Conservation (phyloP, 805 yeast genomes). For the Sungouiella blattae region DNA sequence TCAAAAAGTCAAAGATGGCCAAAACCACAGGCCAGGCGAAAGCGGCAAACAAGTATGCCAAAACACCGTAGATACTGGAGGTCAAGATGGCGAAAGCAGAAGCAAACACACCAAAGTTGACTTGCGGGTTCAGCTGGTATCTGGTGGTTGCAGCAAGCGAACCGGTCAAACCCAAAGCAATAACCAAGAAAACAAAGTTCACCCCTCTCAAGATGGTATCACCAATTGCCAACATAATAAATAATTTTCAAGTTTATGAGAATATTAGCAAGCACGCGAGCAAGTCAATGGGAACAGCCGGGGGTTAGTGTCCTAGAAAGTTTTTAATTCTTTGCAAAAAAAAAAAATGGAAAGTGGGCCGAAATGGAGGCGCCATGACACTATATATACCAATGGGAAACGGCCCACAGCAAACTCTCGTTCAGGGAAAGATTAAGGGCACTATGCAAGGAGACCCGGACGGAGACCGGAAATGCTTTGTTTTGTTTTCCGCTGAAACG, state of each 20-base stretch:
- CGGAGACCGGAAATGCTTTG: conserved; percentile 4
- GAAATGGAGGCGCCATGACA: conserved; percentile 1
- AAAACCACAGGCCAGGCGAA: conserved; percentile 86
- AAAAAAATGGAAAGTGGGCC: conserved; percentile 1
- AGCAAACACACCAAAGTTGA: conserved; percentile 84
- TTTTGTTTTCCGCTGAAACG: conserved; percentile 17
- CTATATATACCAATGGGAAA: conserved; percentile 1
- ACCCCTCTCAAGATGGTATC: conserved; percentile 72
- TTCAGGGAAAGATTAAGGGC: conserved; percentile 1
- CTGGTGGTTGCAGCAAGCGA: conserved; percentile 70
- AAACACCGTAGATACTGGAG: conserved; percentile 72
- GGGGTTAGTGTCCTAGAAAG: too few relatives aligned
- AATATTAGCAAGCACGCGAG: not conserved
- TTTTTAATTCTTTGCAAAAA: too few relatives aligned
- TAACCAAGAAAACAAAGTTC: conserved; percentile 72
- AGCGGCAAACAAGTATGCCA: conserved; percentile 72
- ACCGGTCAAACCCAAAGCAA: conserved; percentile 84
- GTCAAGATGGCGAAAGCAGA: conserved; percentile 82
- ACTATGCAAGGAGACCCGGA: conserved; percentile 1
- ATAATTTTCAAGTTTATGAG: not conserved
- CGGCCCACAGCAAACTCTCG: conserved; percentile 4
- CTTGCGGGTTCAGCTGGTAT: conserved; percentile 63
- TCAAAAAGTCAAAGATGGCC: conserved; percentile 76
- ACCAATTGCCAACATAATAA: conserved; percentile 59
- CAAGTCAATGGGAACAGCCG: not conserved